phyloP scores from a whole-genome alignment of 2,329 filamentous ascomycete genomes.

The Alternaria sp. region DNA sequence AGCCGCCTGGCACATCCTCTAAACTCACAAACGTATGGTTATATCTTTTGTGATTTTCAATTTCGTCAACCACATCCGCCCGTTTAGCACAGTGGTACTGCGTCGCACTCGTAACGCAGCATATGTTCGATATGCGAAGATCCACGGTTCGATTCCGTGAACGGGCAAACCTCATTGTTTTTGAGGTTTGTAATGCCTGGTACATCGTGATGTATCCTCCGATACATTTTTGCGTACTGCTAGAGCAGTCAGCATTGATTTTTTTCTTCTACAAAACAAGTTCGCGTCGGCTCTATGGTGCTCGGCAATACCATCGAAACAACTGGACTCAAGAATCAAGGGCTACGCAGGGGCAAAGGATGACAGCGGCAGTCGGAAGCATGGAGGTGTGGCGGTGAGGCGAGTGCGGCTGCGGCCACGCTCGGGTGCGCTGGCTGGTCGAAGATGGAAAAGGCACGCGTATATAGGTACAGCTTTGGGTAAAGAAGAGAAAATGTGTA shows the following conservation, averaged over 20 bases:
- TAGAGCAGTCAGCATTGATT: background rate
- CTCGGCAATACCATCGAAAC: background rate
- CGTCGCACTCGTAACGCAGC: slow-evolving; percentile 17
- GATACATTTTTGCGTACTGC: background rate
- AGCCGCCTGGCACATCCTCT: background rate
- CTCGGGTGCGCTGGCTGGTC: background rate
- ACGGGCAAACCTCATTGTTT: slow-evolving; percentile 2
- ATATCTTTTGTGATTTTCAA: background rate
- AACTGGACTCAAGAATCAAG: background rate
- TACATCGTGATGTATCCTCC: background rate
- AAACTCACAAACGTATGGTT: background rate
- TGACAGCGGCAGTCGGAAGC: background rate
- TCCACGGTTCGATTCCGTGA: slow-evolving; percentile 14
- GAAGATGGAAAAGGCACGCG: background rate
- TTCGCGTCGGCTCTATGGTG: background rate
- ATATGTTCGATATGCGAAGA: slow-evolving; percentile 12
- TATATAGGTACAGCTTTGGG: background rate
- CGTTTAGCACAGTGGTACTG: slow-evolving; percentile 20
- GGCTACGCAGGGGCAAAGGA: background rate
- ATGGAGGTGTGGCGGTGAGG: background rate
- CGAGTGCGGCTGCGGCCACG: background rate
- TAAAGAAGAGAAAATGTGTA: background rate
- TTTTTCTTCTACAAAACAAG: background rate
- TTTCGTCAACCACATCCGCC: background rate
- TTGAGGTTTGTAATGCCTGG: background rate